phyloP scores from a whole-genome alignment of 768 basidiomycete species.

The Lentinula guzmanii region DNA sequence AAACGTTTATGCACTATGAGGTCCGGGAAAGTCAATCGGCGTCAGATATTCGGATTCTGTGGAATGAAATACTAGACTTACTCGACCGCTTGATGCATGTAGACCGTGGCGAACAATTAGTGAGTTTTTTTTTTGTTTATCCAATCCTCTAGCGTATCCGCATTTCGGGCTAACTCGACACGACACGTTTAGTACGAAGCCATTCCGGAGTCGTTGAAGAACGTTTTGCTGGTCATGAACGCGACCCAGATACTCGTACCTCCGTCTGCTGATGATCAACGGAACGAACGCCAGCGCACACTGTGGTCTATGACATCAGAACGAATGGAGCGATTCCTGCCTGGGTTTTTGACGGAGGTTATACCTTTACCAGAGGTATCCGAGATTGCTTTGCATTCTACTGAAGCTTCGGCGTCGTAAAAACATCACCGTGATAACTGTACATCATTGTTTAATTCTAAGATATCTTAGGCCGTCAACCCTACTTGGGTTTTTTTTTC shows the following conservation, averaged over 20 bases:
- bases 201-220: slow-evolving; percentile 93
- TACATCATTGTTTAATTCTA: neutral
- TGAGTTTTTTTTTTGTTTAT: slow-evolving; percentile 32
- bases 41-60: slow-evolving; percentile 66
- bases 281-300: slow-evolving; percentile 55
- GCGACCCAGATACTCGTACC: slow-evolving; percentile 81
- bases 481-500: too few relatives aligned
- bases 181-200: slow-evolving; percentile 70
- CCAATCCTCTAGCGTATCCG: neutral
- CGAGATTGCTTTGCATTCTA: slow-evolving; percentile 9
- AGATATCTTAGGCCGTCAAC: neutral
- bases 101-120: slow-evolving; percentile 82
- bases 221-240: slow-evolving; percentile 94
- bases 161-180: neutral
- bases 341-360: slow-evolving; percentile 77
- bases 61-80: slow-evolving; percentile 86
- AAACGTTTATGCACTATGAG: slow-evolving; percentile 92
- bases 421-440: neutral
- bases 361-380: slow-evolving; percentile 35
- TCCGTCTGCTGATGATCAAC: slow-evolving; percentile 40
- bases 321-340: slow-evolving; percentile 85
- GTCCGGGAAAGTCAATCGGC: slow-evolving; percentile 57
- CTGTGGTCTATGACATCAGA: slow-evolving; percentile 86
- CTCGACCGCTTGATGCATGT: slow-evolving; percentile 86
- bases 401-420: neutral